A percentile compares a stretch with the other conserved stretches of the same genome.
These are phyloP conservation scores for Eremochloa ophiuroides DNA, from an alignment of 176 grass and related monocot species.

Conservation along the genomic window DNA sequence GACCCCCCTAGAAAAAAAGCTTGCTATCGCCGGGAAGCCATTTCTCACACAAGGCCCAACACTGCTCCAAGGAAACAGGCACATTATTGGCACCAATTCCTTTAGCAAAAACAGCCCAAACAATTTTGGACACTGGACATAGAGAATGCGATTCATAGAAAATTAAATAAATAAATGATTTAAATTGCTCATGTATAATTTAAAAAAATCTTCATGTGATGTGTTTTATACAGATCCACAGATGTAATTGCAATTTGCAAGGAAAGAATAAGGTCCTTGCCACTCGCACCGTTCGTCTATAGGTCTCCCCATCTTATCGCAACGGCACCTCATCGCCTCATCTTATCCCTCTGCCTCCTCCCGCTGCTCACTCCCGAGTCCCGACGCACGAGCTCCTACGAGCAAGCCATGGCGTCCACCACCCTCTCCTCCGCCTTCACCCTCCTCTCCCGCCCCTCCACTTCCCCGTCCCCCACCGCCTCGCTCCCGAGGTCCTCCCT, in stretches of 20 bases:
- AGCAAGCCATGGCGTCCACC: slow-evolving; percentile 45
- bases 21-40: no score
- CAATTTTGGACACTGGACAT: no score
- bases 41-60: no score
- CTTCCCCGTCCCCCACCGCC: slow-evolving; percentile 10
- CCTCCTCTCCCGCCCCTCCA: slow-evolving; percentile 42
- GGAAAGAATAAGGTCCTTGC: background rate
- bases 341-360: slow-evolving; percentile 44
- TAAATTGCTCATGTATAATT: no score
- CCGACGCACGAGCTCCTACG: background rate
- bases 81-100: no score
- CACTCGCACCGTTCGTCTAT: slow-evolving; percentile 8
- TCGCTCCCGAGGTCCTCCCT: slow-evolving; percentile 25
- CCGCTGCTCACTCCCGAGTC: background rate
- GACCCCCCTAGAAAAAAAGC: no score
- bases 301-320: slow-evolving; percentile 4
- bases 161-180: no score
- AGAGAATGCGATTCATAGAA: no score
- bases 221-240: background rate
- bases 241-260: slow-evolving; percentile 9
- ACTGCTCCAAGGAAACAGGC: no score
- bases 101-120: no score
- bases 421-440: slow-evolving; percentile 56
- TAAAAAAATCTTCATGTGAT: no score
- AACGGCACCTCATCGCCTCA: slow-evolving; percentile 12